Base-by-base conservation (phyloP, 75 land plant species). In the Picea sitchensis region DNA sequence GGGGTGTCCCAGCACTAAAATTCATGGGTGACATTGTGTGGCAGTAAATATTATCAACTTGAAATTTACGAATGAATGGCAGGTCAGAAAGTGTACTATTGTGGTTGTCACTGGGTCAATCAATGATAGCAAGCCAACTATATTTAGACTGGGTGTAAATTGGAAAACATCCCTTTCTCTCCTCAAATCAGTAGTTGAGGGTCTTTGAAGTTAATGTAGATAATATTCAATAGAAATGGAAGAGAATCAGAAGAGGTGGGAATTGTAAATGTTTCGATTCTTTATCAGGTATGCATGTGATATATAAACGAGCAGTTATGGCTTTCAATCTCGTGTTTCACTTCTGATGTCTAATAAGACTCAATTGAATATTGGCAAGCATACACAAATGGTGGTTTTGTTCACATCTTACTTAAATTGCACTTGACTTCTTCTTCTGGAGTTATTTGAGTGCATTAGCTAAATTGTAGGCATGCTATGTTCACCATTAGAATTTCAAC, bases 1-100 rank as follows among this genome's bases (percentile, higher is more conserved):
- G 96, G 77, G 96, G 96, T 38, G 90, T 94, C 72, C 96, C 96
- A 65, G 96, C 96, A 34, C 83, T 94, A 18, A 90, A 81, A 75
- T 90, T 94, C 80, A 83, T 94, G 91, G 96, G 91, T 7, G 91
- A 94, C 47, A 79, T 83, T 65, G 87, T 94, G 13, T 94, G 96
- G 96, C 84, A 77, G 75, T 92, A 77, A 81, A 54, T n/a, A 6
- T 41, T 20, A 67, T 67, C 36, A 67, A 67, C 44, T 41, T 67
- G 71, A 65, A 65, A 20, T 34, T 4, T 38, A 38, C 2, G 73
- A 36, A 14, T 7, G 5, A 65, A 69, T 41, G 44, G 44, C 31
- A 68, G 15, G n/a, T 14, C 41, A 15, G 41, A 34, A 68, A 36
- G 41, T 32, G 36, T 11, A 5, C 20, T 69, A 20, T n/a, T 69